Evolutionary conservation across 208 protist genomes (phyloP), one percentile per base, ranked within the genome.

Genomic region (Naegleria fowleri): DNA sequence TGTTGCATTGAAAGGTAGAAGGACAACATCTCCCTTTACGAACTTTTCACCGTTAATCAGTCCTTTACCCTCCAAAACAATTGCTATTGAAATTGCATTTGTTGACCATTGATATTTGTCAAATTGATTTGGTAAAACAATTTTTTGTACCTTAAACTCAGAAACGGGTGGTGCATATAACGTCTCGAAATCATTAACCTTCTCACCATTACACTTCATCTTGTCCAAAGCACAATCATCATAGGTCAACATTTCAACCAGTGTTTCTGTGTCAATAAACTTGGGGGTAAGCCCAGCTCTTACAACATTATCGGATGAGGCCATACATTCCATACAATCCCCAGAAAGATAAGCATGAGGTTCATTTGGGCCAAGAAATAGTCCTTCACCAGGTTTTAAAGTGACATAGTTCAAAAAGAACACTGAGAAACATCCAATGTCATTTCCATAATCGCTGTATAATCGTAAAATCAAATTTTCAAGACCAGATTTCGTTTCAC

Each of bases 271-370:
- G 91, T 99, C 98, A 92, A 97, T 98, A 94, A 98, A 98, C 93
- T 99, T 99, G 48, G 97, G 97, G 0, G 98, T 99, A 13, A 99
- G 94, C 0, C 98, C 98, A 36, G 98, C 98, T 38, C 98, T 95
- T 52, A 99, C 97, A 41, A 99, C 98, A 92, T 99, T 99, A 94
- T 99, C 98, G 91, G 95, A 98, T 92, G 95, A 96, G 87, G 98
- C 97, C 98, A 99, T 99, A 91, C 97, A 98, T 93, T 99, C 98
- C 7, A 99, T 95, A 43, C 97, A 97, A 85, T 99, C 97, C 15
- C 97, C 98, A 91, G 91, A 95, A 75, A 99, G 92, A 95, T 99
- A 99, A 25, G 98, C 98, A 93, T 99, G 99, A 11, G 98, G 98
- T 93, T 98, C 97, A 92, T 98, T 98, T 87, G 99, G 95, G 5